phyloP scores from a whole-genome alignment of 257 asterid species.

The Solanum ossicruentum region DNA sequence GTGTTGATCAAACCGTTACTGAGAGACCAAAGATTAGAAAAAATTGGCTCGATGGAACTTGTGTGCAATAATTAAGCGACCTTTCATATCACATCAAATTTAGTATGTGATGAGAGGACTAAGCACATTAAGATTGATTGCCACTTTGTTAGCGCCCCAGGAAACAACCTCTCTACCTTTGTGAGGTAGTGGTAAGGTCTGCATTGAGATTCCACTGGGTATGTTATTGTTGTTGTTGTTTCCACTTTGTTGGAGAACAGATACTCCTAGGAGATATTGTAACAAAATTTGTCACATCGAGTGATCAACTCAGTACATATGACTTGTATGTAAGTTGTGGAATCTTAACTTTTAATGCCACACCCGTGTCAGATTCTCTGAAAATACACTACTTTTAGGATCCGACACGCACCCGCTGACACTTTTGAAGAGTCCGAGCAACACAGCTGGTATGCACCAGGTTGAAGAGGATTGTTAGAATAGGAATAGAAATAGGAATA shows the following conservation, averaged over 20 bases:
- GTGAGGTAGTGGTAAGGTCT: too few relatives aligned
- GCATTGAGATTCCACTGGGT: too few relatives aligned
- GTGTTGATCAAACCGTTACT: neutral
- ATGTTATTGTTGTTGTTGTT: neutral
- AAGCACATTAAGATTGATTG: neutral
- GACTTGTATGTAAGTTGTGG: neutral
- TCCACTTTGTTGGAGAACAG: neutral
- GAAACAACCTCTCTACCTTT: too few relatives aligned
- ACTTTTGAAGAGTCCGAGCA: too few relatives aligned
- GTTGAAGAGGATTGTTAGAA: neutral
- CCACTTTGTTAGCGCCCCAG: neutral
- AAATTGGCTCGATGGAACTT: too few relatives aligned
- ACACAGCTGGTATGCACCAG: neutral
- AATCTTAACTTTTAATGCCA: too few relatives aligned
- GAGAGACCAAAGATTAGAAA: neutral
- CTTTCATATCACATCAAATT: neutral
- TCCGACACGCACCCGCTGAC: too few relatives aligned
- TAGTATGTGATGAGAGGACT: neutral
- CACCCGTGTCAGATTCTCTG: too few relatives aligned
- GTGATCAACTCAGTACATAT: neutral
- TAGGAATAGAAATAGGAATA: neutral
- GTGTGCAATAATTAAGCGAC: neutral
- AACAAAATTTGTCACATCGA: neutral
- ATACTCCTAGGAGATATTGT: neutral
- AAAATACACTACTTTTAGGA: too few relatives aligned